phyloP scores from a whole-genome alignment of 768 basidiomycete genomes.

The Leccinum truebloodii region DNA sequence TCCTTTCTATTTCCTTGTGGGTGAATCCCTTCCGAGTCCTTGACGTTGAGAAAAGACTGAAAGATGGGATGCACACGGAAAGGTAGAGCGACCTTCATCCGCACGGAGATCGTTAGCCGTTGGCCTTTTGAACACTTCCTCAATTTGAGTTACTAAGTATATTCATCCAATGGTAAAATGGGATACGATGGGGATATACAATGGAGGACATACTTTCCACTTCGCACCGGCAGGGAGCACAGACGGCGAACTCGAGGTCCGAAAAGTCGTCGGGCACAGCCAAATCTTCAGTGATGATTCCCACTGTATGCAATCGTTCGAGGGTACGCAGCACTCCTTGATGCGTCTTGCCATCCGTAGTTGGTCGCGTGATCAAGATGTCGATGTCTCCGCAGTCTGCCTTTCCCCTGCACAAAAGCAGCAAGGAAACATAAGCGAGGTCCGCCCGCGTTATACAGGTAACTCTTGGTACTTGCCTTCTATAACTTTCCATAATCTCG shows the following conservation, averaged over 20 bases:
- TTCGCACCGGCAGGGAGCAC: conserved; percentile 52
- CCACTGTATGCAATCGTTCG: conserved; percentile 49
- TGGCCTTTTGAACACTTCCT: too few relatives aligned
- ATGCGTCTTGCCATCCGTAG: conserved; percentile 74
- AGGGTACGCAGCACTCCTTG: conserved; percentile 61
- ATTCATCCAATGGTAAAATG: too few relatives aligned
- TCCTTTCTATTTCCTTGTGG: too few relatives aligned
- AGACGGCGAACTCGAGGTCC: conserved; percentile 79
- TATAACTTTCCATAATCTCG: conserved; percentile 91
- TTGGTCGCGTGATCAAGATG: conserved; percentile 77
- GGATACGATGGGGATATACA: too few relatives aligned
- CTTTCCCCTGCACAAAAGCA: conserved; percentile 56
- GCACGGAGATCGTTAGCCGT: too few relatives aligned
- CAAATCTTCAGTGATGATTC: conserved; percentile 81
- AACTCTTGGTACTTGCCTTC: conserved; percentile 48
- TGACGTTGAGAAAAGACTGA: too few relatives aligned
- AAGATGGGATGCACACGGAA: too few relatives aligned
- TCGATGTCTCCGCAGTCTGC: conserved; percentile 89
- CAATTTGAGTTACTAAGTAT: too few relatives aligned
- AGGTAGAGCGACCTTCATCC: too few relatives aligned
- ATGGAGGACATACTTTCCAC: too few relatives aligned
- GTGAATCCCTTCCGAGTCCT: too few relatives aligned
- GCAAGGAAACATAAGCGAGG: background rate
- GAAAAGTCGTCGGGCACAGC: conserved; percentile 65
- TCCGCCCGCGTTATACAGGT: background rate